Percentiles rank a stretch among this genome's conserved stretches.
phyloP scores from a whole-genome alignment of 805 yeast species.

The Candida loeiensis region DNA sequence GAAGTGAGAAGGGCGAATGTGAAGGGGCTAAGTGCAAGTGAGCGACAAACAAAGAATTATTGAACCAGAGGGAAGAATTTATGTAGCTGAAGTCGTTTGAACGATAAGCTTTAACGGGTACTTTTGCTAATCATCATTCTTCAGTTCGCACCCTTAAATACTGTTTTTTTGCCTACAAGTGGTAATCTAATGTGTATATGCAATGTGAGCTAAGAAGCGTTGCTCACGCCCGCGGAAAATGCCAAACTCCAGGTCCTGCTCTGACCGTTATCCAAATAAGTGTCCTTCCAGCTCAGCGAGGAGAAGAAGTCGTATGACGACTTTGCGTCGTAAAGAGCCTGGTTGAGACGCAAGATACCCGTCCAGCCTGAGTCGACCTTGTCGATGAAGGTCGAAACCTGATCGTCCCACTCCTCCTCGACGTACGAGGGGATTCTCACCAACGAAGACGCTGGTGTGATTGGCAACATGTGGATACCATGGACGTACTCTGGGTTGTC shows the following conservation, averaged over 20 bases:
- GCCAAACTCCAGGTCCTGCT: conserved; percentile 62
- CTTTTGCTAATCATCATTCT: too few species aligned
- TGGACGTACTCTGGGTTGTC: conserved; percentile 20
- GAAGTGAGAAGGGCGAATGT: too few species aligned
- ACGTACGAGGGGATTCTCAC: conserved; percentile 17
- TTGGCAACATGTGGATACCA: conserved; percentile 26
- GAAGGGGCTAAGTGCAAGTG: too few species aligned
- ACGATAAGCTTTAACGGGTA: too few species aligned
- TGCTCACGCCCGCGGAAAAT: conserved; percentile 49
- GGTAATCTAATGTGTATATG: not conserved
- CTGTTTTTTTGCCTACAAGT: too few species aligned
- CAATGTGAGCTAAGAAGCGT: conserved; percentile 13
- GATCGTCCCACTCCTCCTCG: conserved; percentile 23
- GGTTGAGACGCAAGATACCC: conserved; percentile 49
- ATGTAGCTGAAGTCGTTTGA: too few species aligned
- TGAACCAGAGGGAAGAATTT: too few species aligned
- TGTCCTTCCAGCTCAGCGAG: conserved; percentile 22
- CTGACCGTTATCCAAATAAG: conserved; percentile 58
- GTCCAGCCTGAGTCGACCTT: conserved; percentile 58
- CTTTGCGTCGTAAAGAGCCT: conserved; percentile 43
- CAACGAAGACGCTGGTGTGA: conserved; percentile 22
- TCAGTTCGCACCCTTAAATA: too few species aligned
- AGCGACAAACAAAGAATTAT: too few species aligned
- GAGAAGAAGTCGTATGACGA: conserved; percentile 43
- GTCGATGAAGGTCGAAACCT: conserved; percentile 29